Conservation (phyloP, 2,329 filamentous ascomycete species). For the Talaromyces atroroseus region DNA sequence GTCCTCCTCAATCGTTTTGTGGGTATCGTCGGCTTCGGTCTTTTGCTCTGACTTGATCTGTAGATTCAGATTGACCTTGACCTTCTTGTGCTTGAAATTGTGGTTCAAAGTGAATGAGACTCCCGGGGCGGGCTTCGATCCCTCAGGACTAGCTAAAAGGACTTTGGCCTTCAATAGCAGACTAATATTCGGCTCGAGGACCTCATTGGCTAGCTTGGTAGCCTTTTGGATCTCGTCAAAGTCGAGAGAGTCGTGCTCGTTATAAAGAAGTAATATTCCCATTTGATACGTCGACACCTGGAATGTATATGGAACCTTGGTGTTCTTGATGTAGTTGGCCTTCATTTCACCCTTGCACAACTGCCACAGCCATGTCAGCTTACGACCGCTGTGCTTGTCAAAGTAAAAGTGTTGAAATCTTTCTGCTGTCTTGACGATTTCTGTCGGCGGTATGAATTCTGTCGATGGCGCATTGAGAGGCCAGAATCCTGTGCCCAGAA, state of each 20-base stretch:
- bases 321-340: constrained; percentile 82
- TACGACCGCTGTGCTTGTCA: constrained; percentile 92
- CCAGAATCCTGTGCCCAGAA: constrained; percentile 97
- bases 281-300: constrained; percentile 98
- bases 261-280: constrained; percentile 91
- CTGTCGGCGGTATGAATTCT: constrained; percentile 77
- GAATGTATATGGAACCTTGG: constrained; percentile 91
- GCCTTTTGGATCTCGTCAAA: constrained; percentile 83
- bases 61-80: constrained; percentile 93
- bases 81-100: constrained; percentile 97
- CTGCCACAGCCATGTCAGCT: constrained; percentile 97
- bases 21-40: constrained; percentile 92
- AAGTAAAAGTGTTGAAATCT: constrained; percentile 89
- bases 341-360: constrained; percentile 96
- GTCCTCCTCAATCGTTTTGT: constrained; percentile 99
- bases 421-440: constrained; percentile 82
- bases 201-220: constrained; percentile 73
- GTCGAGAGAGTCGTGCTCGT: constrained; percentile 75
- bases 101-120: constrained; percentile 82
- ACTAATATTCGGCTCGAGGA: constrained; percentile 76
- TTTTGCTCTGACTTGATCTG: constrained; percentile 93
- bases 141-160: constrained; percentile 63
- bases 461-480: constrained; percentile 82
- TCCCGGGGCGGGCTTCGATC: constrained; percentile 69
- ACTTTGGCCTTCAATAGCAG: constrained; percentile 94